Percentiles rank a stretch among this genome's conserved stretches.
Evolutionary conservation across 306 rosid species (phyloP).

Genomic region (Herpetospermum pedunculosum): DNA sequence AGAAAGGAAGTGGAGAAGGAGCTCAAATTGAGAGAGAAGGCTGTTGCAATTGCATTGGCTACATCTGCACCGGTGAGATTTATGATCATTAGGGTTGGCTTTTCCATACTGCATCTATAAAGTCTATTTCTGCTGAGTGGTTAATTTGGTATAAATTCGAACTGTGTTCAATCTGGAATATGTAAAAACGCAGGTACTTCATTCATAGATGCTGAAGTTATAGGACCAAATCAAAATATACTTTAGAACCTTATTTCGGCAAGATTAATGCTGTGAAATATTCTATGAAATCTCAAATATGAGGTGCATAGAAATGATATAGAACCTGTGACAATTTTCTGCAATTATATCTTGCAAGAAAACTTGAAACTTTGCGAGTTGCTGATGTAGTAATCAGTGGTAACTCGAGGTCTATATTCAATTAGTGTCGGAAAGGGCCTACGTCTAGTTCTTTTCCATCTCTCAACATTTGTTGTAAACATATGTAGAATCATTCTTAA

Average conservation of each 20-base stretch:
- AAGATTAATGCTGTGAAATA: background rate
- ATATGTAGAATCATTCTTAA: background rate
- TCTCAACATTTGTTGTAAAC: background rate
- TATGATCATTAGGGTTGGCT: slow-evolving; percentile 1
- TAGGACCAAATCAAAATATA: background rate
- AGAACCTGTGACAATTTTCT: background rate
- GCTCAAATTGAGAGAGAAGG: slow-evolving; percentile 84
- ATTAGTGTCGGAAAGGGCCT: background rate
- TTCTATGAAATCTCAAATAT: background rate
- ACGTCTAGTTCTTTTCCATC: background rate
- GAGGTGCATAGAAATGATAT: background rate
- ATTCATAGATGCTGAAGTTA: background rate
- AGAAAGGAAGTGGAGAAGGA: slow-evolving; percentile 94
- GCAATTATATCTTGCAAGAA: background rate
- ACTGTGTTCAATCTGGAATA: background rate
- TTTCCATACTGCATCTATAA: background rate
- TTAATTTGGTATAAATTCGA: background rate
- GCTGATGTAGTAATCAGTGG: background rate
- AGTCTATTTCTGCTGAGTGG: background rate
- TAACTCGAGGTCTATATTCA: background rate
- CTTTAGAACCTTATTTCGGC: background rate
- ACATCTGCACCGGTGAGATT: slow-evolving; percentile 64
- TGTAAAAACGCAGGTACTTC: background rate
- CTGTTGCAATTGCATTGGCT: slow-evolving; percentile 50
- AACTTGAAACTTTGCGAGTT: background rate